phyloP scores from a whole-genome alignment of 2,329 filamentous ascomycete species.

The Boeremia exigua region DNA sequence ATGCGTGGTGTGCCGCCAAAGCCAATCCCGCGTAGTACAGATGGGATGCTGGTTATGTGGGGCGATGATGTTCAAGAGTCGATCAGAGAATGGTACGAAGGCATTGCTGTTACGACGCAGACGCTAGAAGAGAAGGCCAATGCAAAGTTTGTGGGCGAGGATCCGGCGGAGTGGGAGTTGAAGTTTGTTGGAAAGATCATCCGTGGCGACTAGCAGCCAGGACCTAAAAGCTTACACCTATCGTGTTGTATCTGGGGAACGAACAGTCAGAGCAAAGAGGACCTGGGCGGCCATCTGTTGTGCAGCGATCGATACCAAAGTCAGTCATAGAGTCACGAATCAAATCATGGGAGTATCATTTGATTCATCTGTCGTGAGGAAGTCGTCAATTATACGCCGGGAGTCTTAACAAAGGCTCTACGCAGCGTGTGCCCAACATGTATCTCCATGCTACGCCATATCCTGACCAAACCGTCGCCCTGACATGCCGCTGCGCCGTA shows the following conservation, averaged over 20 bases:
- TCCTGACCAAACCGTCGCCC: not conserved
- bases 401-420: not conserved
- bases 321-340: not conserved
- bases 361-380: conserved; percentile 15
- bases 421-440: conserved; percentile 9
- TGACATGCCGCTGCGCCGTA: conserved; percentile 7
- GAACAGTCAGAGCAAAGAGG: not conserved
- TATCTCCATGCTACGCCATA: conserved; percentile 2
- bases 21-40: conserved; percentile 36
- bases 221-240: not conserved
- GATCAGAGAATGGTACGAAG: conserved; percentile 46
- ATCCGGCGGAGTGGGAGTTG: conserved; percentile 46
- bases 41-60: conserved; percentile 46
- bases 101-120: conserved; percentile 36
- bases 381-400: conserved; percentile 14
- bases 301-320: conserved; percentile 12
- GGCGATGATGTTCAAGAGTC: conserved; percentile 40
- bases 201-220: conserved; percentile 24
- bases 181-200: conserved; percentile 48
- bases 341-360: conserved; percentile 9
- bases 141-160: conserved; percentile 38
- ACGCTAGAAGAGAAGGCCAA: conserved; percentile 37
- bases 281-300: conserved; percentile 5
- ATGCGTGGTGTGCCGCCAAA: conserved; percentile 60
- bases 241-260: not conserved